A percentile compares a stretch with the other conserved stretches of the same genome.
These are phyloP conservation scores for Pyrenula aspistea DNA, from an alignment of 495 filamentous ascomycete genomes.

Conservation along the genomic window DNA sequence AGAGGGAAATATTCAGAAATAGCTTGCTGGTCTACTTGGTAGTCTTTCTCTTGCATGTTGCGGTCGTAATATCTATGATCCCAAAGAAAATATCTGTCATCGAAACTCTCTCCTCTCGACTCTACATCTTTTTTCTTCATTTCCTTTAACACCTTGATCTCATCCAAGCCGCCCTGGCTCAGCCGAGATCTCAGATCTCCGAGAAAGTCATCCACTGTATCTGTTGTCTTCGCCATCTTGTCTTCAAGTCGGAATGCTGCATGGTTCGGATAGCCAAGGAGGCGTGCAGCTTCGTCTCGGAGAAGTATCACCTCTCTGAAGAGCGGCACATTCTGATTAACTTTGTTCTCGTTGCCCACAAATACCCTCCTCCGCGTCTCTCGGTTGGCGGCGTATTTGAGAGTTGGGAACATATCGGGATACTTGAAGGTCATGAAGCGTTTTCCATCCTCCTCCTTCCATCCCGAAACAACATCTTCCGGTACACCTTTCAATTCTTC, in stretches of 20 bases:
- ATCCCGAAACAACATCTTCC: conserved; percentile 44
- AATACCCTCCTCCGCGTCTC: conserved; percentile 45
- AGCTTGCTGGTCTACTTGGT: conserved; percentile 72
- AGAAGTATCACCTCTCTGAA: conserved; percentile 81
- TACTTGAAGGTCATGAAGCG: conserved; percentile 58
- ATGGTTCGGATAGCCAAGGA: conserved; percentile 87
- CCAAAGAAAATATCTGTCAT: conserved; percentile 84
- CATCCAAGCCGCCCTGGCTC: conserved; percentile 63
- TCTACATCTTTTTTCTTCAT: conserved; percentile 72
- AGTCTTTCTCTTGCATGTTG: conserved; percentile 86
- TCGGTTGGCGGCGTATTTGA: conserved; percentile 48
- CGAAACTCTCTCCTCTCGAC: conserved; percentile 40
- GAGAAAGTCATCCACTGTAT: conserved; percentile 77
- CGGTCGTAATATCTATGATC: conserved; percentile 81
- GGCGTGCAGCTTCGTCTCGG: conserved; percentile 82
- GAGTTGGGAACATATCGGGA: conserved; percentile 52
- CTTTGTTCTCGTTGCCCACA: conserved; percentile 65
- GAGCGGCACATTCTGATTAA: conserved; percentile 71
- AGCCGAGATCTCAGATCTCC: conserved; percentile 66
- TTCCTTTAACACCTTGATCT: conserved; percentile 56
- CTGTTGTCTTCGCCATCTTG: conserved; percentile 92
- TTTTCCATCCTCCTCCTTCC: conserved; percentile 60
- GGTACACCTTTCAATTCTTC: conserved; percentile 53
- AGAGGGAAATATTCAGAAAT: conserved; percentile 94
- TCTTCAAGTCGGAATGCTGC: conserved; percentile 85